Evolutionary conservation across 1,284 basidiomycete species (phyloP).

Genomic region (Boletus coffeatus): DNA sequence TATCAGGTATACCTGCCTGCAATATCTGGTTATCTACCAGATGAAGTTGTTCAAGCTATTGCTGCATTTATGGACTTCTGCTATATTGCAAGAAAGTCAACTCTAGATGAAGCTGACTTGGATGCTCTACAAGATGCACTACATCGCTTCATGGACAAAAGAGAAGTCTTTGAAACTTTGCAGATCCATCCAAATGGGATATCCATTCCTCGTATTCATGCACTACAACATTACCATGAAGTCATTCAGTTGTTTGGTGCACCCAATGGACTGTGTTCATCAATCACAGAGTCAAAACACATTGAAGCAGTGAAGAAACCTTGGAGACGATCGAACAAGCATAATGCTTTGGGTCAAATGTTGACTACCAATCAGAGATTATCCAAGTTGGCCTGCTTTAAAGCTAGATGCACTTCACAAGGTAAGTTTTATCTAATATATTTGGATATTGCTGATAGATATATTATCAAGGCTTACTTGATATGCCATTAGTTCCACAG

Average conservation of each 20-base stretch:
- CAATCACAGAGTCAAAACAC: background rate
- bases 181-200: background rate
- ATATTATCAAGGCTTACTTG: background rate
- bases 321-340: background rate
- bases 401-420: background rate
- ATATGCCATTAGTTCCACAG: background rate
- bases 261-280: background rate
- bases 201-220: background rate
- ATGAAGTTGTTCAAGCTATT: constrained; percentile 1
- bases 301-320: background rate
- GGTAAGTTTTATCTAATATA: background rate
- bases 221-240: background rate
- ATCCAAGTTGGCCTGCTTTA: background rate
- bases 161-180: background rate
- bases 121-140: background rate
- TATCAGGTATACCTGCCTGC: background rate
- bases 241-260: background rate
- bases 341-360: background rate
- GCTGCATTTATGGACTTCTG: constrained; percentile 1
- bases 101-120: background rate
- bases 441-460: background rate
- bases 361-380: background rate
- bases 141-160: background rate
- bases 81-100: constrained; percentile 1
- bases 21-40: background rate